phyloP scores from a whole-genome alignment of 2,329 filamentous ascomycete species.

The Sporothrix curviconia region DNA sequence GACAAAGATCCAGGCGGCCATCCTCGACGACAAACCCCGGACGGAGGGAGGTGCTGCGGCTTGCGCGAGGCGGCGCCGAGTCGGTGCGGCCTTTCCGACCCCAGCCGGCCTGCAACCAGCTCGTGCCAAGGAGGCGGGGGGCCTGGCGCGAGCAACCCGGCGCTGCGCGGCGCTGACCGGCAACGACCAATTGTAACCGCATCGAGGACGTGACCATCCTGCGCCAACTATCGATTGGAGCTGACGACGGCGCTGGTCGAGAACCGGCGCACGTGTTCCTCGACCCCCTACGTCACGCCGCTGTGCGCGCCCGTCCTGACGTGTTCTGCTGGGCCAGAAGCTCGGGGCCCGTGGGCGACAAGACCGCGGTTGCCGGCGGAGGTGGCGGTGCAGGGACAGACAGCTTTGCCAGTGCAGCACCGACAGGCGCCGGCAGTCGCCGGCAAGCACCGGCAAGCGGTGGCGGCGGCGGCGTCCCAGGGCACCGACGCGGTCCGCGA shows the following conservation, averaged over 20 bases:
- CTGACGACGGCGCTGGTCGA: slow-evolving; percentile 76
- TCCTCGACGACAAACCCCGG: slow-evolving; percentile 82
- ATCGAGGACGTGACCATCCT: slow-evolving; percentile 85
- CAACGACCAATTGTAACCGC: slow-evolving; percentile 80
- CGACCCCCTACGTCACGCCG: slow-evolving; percentile 53
- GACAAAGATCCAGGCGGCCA: slow-evolving; percentile 85
- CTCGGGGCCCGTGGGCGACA: slow-evolving; percentile 44
- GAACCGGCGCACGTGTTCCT: slow-evolving; percentile 74
- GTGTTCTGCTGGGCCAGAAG: slow-evolving; percentile 77
- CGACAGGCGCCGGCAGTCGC: too few species aligned
- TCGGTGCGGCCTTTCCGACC: slow-evolving; percentile 82
- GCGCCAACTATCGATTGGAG: slow-evolving; percentile 87
- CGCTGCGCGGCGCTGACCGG: slow-evolving; percentile 63
- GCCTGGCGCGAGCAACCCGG: slow-evolving; percentile 76
- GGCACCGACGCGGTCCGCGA: slow-evolving; percentile 46
- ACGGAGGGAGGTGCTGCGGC: slow-evolving; percentile 62
- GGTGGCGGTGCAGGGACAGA: slow-evolving; percentile 36
- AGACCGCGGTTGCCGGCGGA: slow-evolving; percentile 35
- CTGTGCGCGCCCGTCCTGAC: slow-evolving; percentile 85
- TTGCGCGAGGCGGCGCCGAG: slow-evolving; percentile 74
- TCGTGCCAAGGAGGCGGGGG: slow-evolving; percentile 96
- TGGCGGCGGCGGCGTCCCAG: slow-evolving; percentile 28
- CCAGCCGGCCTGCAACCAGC: slow-evolving; percentile 89
- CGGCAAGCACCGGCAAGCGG: too few species aligned
- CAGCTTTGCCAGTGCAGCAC: slow-evolving; percentile 27